These are phyloP conservation scores for Quercus phellos DNA, from an alignment of 331 rosid species.

Conservation along the genomic window DNA sequence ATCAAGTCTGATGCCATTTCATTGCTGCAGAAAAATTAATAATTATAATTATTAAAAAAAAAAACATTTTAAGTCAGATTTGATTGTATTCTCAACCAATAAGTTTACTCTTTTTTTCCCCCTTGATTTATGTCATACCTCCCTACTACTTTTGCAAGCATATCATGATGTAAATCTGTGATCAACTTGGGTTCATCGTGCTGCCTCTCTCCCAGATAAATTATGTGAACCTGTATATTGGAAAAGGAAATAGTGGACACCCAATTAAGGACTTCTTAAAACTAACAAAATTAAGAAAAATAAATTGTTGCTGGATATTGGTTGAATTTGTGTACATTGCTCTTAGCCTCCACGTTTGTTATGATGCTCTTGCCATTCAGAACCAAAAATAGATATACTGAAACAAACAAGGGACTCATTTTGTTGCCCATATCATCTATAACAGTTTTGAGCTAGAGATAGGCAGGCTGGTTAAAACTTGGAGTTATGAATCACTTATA, in stretches of 20 bases:
- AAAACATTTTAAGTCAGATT: background rate
- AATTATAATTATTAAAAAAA: background rate
- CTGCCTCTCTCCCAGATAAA: conserved; percentile 30
- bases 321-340: background rate
- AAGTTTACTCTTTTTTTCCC: background rate
- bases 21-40: conserved; percentile 9
- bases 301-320: background rate
- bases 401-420: background rate
- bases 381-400: conserved; percentile 5
- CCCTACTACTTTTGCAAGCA: conserved; percentile 33
- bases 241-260: background rate
- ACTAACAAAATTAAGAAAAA: background rate
- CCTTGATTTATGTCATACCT: conserved; percentile 10
- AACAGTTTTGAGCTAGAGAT: background rate
- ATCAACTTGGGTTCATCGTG: conserved; percentile 23
- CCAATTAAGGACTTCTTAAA: background rate
- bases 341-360: background rate
- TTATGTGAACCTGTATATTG: conserved; percentile 33
- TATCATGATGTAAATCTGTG: conserved; percentile 27
- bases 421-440: conserved; percentile 3
- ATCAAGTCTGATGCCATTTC: conserved; percentile 25
- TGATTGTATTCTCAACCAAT: background rate
- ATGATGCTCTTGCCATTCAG: conserved; percentile 14
- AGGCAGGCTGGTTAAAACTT: background rate
- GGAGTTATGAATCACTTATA: no score